These are phyloP conservation scores for Paramecium pentaurelia DNA, from an alignment of 73 alveolate genomes.

Conservation along the genomic window DNA sequence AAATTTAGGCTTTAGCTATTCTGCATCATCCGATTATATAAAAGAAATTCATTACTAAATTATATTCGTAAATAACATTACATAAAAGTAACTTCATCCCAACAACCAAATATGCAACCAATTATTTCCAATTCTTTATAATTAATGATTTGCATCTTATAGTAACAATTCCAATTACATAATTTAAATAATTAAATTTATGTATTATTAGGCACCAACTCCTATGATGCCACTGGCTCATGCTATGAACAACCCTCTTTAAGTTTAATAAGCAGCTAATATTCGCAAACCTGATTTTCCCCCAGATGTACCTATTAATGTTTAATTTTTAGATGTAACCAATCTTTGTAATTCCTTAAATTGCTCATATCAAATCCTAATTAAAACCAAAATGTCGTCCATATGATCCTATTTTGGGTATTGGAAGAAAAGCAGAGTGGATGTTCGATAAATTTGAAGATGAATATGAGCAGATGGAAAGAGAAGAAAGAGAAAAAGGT, in stretches of 20 bases:
- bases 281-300: constrained; percentile 43
- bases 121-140: no score
- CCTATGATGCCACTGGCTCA: constrained; percentile 48
- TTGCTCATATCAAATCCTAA: constrained; percentile 45
- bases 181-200: neutral
- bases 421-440: constrained; percentile 31
- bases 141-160: no score
- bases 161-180: neutral
- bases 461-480: constrained; percentile 26
- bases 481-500: constrained; percentile 48
- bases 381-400: constrained; percentile 56
- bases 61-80: no score
- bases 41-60: no score
- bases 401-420: constrained; percentile 25
- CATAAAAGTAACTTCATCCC: no score
- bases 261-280: neutral
- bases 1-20: no score
- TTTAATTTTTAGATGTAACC: neutral
- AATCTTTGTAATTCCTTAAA: constrained; percentile 21
- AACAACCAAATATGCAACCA: no score
- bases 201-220: neutral
- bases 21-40: no score
- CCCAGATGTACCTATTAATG: neutral
- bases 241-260: constrained; percentile 32
- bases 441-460: constrained; percentile 52